Evolutionary conservation across 108 stramenopile species (phyloP).

Genomic region (Stephanodiscus triporus): DNA sequence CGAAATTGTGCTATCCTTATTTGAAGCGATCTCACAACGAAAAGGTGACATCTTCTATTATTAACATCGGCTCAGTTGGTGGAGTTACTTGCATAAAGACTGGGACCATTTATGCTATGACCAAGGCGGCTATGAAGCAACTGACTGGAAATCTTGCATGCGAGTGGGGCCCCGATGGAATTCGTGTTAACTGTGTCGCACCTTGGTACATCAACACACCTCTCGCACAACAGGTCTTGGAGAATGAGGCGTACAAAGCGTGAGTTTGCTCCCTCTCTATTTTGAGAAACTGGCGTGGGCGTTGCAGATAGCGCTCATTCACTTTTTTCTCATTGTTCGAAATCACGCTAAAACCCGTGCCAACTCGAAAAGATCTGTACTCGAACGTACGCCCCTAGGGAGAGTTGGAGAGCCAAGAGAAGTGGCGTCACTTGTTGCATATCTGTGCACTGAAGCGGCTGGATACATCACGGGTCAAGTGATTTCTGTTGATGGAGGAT

Average conservation of each 20-base stretch:
- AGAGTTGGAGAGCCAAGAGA: slow-evolving; percentile 83
- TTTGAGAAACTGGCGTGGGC: background rate
- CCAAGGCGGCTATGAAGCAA: slow-evolving; percentile 98
- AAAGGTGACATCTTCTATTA: slow-evolving; percentile 68
- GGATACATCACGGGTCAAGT: slow-evolving; percentile 96
- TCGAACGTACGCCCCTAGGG: slow-evolving; percentile 78
- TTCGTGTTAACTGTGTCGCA: slow-evolving; percentile 87
- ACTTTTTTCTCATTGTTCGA: background rate
- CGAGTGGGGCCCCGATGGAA: slow-evolving; percentile 88
- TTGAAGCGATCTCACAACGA: slow-evolving; percentile 54
- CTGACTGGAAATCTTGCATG: slow-evolving; percentile 91
- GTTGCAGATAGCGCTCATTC: background rate
- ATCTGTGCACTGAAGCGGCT: slow-evolving; percentile 88
- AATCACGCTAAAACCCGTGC: background rate
- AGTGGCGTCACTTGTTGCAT: slow-evolving; percentile 86
- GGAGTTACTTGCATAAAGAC: slow-evolving; percentile 90
- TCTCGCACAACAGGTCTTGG: slow-evolving; percentile 80
- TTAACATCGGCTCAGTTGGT: slow-evolving; percentile 94
- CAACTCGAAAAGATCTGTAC: slow-evolving; percentile 40
- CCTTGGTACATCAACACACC: slow-evolving; percentile 93
- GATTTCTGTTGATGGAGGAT: slow-evolving; percentile 93
- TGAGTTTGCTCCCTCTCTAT: slow-evolving; percentile 21
- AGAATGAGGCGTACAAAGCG: slow-evolving; percentile 75
- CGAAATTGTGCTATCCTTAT: slow-evolving; percentile 64
- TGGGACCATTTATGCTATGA: slow-evolving; percentile 79